Conservation (phyloP, 164 flowering plant genomes). For the Annona squamosa region DNA sequence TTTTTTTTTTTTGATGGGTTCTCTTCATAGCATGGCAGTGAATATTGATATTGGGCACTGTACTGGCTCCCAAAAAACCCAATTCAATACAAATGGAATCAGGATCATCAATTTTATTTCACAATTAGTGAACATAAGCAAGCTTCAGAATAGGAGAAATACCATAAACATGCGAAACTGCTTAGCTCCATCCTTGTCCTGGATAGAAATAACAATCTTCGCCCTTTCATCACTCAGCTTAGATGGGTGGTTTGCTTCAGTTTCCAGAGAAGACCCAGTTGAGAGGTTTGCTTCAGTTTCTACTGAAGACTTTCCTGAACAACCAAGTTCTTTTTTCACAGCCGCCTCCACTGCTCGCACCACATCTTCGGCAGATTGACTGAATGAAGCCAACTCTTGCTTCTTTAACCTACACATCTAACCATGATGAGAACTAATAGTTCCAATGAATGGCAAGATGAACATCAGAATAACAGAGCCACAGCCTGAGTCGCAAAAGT, state of each 20-base stretch:
- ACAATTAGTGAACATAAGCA: too few relatives aligned
- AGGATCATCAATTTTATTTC: too few relatives aligned
- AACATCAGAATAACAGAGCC: not conserved
- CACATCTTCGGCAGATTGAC: constrained; percentile 48
- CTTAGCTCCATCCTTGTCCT: constrained; percentile 61
- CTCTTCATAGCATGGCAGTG: too few relatives aligned
- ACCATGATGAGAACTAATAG: not conserved
- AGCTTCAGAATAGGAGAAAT: constrained; percentile 6
- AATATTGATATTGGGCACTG: too few relatives aligned
- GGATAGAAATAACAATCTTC: constrained; percentile 67
- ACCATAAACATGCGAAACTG: constrained; percentile 70
- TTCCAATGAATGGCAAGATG: not conserved
- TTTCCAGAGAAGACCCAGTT: not conserved
- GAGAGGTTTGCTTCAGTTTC: constrained; percentile 4
- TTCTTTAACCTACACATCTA: constrained; percentile 48
- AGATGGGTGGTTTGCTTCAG: constrained; percentile 22
- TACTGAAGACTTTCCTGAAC: constrained; percentile 21
- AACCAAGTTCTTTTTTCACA: constrained; percentile 27
- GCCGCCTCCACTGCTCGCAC: constrained; percentile 53
- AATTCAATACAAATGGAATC: too few relatives aligned
- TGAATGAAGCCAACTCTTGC: constrained; percentile 62
- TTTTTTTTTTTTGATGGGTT: too few relatives aligned
- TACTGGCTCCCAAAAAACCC: too few relatives aligned
- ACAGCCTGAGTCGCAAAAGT: not conserved
- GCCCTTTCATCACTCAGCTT: constrained; percentile 39